Evolutionary conservation across 2,329 filamentous ascomycete genomes (phyloP), one percentile per base, ranked within the genome.

Genomic region (Aspergillus texensis): DNA sequence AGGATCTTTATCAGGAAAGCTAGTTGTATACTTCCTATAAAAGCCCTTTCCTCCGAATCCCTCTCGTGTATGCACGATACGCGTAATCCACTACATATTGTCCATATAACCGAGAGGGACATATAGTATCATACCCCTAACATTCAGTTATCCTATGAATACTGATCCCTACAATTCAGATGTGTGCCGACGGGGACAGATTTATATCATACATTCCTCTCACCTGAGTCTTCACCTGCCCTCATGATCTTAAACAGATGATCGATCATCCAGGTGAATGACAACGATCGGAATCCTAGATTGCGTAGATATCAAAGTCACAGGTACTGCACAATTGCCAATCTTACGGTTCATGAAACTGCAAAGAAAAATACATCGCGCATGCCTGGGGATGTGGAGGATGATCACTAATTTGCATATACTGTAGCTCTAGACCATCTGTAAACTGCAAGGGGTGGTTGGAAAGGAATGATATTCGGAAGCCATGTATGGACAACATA

Each of bases 171-270:
- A 16, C 24, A 6, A 36, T 36, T 3, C 34, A 48, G 45, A 19
- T 26, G 24, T 48, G 24, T 48, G 1, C 21, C 19, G 24, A n/a
- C 39, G 16, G 45, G 45, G 11, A 26, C 14, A 14, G 3, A 46
- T 48, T 12, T 53, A 53, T 53, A 52, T 52, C 48, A 52, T 52
- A 52, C 21, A 21, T 53, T n/a, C 28, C 14, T 53, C 14, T 21
- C 50, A 53, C 50, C 26, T 34, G 50, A 34, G 45, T 11, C 28
- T 19, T 11, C 26, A 53, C 28, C 12, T 21, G 19, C 30, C 28
- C 50, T n/a, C 50, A 53, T 53, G 50, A 53, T 53, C 14, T 16
- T 28, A 34, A n/a, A 19, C 30, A 21, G 57, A 63, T 36, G 46
- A 55, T 54, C 39, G 26, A 45, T 34, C 30, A 52, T n/a, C 48